Evolutionary conservation across 805 yeast species (phyloP).

Genomic region (Metschnikowia peoriensis): DNA sequence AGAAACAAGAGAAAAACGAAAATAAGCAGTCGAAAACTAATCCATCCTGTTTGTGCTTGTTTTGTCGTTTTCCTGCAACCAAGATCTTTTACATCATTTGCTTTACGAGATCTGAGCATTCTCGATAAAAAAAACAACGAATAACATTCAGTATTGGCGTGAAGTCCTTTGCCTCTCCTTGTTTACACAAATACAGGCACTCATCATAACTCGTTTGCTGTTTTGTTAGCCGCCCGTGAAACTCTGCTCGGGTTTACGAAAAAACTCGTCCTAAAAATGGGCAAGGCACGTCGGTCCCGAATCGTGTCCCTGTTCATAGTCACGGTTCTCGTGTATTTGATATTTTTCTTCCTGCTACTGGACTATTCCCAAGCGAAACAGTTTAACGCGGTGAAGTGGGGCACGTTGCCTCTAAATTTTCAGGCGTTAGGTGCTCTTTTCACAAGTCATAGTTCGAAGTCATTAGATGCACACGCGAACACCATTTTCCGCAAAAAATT

Average conservation of each 20-base stretch:
- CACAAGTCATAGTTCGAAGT: constrained; percentile 1
- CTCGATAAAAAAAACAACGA: too few species aligned
- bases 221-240: neutral
- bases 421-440: constrained; percentile 2
- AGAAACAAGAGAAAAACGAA: too few species aligned
- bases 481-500: constrained; percentile 5
- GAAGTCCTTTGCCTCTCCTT: too few species aligned
- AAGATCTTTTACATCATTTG: too few species aligned
- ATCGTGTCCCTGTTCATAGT: constrained; percentile 1
- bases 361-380: neutral
- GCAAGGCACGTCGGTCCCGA: constrained; percentile 12
- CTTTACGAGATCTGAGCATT: too few species aligned
- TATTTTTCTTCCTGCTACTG: constrained; percentile 1
- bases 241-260: neutral
- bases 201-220: too few species aligned
- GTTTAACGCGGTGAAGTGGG: constrained; percentile 1
- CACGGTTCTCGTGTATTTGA: constrained; percentile 4
- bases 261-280: neutral
- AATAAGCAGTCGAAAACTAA: too few species aligned
- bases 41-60: too few species aligned
- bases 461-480: constrained; percentile 13
- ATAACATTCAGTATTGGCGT: too few species aligned
- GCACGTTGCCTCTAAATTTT: constrained; percentile 3
- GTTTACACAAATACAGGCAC: too few species aligned
- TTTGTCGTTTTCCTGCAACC: too few species aligned